These are phyloP conservation scores for Niebla homalea DNA, from an alignment of 495 filamentous ascomycete species.

Conservation along the genomic window DNA sequence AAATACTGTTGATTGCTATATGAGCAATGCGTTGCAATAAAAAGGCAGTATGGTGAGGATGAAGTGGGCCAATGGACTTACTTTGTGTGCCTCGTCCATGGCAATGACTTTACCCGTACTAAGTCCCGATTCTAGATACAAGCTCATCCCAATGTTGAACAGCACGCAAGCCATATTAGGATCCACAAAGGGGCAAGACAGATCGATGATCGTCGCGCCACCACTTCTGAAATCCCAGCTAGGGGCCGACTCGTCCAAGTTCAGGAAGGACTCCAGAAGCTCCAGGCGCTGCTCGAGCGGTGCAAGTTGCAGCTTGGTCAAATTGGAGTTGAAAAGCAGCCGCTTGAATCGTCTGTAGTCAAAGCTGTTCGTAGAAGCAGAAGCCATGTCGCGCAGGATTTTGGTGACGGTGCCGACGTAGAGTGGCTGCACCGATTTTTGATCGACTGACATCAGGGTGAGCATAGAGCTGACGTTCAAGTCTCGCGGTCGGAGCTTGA, in stretches of 20 bases:
- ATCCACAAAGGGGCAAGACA: constrained; percentile 60
- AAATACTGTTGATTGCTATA: constrained; percentile 28
- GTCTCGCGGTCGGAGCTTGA: constrained; percentile 43
- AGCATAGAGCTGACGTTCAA: constrained; percentile 53
- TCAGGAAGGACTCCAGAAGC: constrained; percentile 32
- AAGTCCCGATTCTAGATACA: constrained; percentile 43
- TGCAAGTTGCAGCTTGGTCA: neutral
- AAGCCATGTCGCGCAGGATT: constrained; percentile 12
- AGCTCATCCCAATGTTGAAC: constrained; percentile 51
- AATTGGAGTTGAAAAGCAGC: constrained; percentile 18
- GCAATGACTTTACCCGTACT: constrained; percentile 37
- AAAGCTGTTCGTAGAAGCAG: constrained; percentile 10
- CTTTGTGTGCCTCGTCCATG: constrained; percentile 48
- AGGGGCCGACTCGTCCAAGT: constrained; percentile 7
- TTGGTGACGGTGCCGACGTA: constrained; percentile 35
- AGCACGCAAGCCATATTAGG: constrained; percentile 51
- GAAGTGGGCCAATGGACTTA: constrained; percentile 18
- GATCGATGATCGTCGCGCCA: constrained; percentile 56
- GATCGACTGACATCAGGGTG: constrained; percentile 52
- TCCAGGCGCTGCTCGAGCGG: constrained; percentile 27
- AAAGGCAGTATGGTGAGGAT: neutral
- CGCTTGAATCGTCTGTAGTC: neutral
- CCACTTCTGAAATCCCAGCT: constrained; percentile 30
- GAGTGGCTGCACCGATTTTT: constrained; percentile 36
- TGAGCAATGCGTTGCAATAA: neutral